A percentile compares a stretch with the other conserved stretches of the same genome.
Conservation (phyloP, 1,284 basidiomycete species). For the Puccinia novopanici region DNA sequence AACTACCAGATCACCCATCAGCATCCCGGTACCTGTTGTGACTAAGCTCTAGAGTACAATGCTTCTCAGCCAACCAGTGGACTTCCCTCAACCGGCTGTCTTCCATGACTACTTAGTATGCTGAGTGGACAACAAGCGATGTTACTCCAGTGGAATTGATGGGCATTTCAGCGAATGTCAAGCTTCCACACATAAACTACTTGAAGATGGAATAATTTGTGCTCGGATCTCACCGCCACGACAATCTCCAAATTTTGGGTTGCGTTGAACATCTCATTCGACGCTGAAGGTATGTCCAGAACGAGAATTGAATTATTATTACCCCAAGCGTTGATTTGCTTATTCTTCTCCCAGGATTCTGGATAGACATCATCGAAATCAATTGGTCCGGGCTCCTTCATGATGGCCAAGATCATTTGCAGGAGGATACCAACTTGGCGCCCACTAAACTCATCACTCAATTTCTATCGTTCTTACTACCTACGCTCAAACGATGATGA, state of each 20-base stretch:
- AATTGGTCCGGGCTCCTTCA: neutral
- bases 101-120: neutral
- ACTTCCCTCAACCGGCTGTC: neutral
- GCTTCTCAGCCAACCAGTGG: neutral
- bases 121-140: neutral
- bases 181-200: neutral
- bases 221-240: neutral
- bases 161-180: neutral
- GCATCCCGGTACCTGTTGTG: neutral
- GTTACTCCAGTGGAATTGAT: neutral
- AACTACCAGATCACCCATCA: neutral
- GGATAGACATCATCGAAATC: neutral
- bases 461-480: slow-evolving; percentile 28
- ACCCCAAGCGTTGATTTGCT: neutral
- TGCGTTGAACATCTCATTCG: neutral
- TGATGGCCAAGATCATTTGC: neutral
- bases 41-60: neutral
- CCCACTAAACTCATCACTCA: neutral
- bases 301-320: neutral
- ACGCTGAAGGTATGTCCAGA: neutral
- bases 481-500: slow-evolving; percentile 26
- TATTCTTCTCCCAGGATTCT: neutral
- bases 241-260: neutral
- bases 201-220: neutral
- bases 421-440: slow-evolving; percentile 6